These are phyloP conservation scores for Sambucus nigra DNA, from an alignment of 129 eudicot species.

Conservation along the genomic window DNA sequence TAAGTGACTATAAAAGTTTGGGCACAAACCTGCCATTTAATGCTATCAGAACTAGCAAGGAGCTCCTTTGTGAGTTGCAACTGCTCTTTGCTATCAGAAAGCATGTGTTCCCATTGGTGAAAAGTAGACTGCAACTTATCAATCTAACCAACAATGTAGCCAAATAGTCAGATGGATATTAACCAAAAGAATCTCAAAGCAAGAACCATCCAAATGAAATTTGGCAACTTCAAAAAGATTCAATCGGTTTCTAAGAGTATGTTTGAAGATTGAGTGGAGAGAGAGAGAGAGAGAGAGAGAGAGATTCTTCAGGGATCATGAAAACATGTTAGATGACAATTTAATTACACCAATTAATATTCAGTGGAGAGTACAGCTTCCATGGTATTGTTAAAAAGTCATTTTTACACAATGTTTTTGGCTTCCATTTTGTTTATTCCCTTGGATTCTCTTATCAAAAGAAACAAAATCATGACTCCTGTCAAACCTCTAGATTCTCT, in stretches of 20 bases:
- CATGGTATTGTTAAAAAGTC: no score
- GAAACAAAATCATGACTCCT: no score
- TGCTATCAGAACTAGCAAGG: constrained; percentile 65
- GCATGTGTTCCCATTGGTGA: constrained; percentile 61
- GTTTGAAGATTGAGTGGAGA: neutral
- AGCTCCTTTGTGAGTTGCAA: constrained; percentile 43
- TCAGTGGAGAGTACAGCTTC: no score
- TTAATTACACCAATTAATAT: no score
- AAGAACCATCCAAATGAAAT: neutral
- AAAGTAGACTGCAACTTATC: constrained; percentile 63
- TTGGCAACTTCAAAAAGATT: no score
- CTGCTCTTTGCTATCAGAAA: constrained; percentile 32
- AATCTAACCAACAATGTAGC: constrained; percentile 36
- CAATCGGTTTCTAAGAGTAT: no score
- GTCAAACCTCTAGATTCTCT: no score
- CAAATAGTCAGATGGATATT: neutral
- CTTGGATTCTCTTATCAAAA: no score
- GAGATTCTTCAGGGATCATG: no score
- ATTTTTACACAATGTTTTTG: no score
- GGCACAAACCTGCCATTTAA: constrained; percentile 80
- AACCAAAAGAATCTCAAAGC: neutral
- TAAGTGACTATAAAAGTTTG: neutral
- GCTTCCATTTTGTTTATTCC: no score
- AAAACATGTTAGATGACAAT: no score
- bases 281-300: neutral